phyloP scores from a whole-genome alignment of 352 stramenopile genomes.

The Pythium scleroteichum region DNA sequence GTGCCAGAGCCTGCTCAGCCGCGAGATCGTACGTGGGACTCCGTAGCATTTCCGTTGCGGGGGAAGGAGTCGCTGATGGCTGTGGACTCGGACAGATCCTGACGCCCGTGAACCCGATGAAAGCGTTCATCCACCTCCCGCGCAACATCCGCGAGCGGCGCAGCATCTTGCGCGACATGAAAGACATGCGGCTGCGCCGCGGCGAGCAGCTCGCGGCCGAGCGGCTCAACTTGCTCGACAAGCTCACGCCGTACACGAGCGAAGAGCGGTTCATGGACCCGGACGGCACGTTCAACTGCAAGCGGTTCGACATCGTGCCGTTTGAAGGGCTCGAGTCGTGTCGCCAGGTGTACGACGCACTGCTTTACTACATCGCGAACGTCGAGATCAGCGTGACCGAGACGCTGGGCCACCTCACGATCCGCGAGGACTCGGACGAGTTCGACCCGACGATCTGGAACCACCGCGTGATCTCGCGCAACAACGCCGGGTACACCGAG shows the following conservation, averaged over 20 bases:
- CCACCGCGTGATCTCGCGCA: constrained; percentile 35
- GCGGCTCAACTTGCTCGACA: constrained; percentile 11
- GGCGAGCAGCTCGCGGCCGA: constrained; percentile 12
- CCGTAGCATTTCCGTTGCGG: too few relatives aligned
- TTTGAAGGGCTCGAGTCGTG: constrained; percentile 41
- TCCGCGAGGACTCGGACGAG: constrained; percentile 40
- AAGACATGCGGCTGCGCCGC: constrained; percentile 3
- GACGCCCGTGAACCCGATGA: constrained; percentile 22
- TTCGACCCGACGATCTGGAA: constrained; percentile 29
- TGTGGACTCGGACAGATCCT: constrained; percentile 4
- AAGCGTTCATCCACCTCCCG: constrained; percentile 15
- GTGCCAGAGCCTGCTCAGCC: constrained; percentile 17
- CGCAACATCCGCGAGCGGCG: constrained; percentile 8
- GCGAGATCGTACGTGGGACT: constrained; percentile 7
- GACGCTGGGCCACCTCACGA: constrained; percentile 38
- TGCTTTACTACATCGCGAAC: constrained; percentile 42
- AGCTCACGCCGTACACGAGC: constrained; percentile 10
- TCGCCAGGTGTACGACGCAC: constrained; percentile 45
- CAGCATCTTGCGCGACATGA: constrained; percentile 11
- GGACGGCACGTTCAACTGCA: constrained; percentile 10
- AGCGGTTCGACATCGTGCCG: constrained; percentile 38
- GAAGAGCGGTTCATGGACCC: constrained; percentile 14
- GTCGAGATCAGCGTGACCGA: constrained; percentile 61
- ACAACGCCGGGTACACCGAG: constrained; percentile 27
- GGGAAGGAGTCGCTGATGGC: background rate